Base-by-base conservation (phyloP, 345 rosid genomes). In the Linum usitatissimum region DNA sequence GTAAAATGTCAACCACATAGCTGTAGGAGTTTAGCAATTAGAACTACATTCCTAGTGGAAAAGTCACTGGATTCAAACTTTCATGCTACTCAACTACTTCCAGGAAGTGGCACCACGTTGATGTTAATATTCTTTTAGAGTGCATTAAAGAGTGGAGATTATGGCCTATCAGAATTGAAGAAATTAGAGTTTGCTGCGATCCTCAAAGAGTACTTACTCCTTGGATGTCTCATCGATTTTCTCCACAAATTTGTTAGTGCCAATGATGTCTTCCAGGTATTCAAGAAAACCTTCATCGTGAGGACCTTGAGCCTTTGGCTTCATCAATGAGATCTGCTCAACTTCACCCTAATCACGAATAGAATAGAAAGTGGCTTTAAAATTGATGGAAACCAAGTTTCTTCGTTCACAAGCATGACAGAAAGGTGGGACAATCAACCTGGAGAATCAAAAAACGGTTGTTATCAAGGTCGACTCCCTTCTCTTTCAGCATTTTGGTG, bases 281-380 rank as follows among this genome's bases (percentile, higher is more conserved):
- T 93, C 99, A 21, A 93, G 92, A 77, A 90, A 93, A 68, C 99
- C 99, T 79, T 93, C 99, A 75, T 93, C 99, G 74, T 90, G 97
- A 14, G 87, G 96, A 66, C 96, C 95, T 77, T 93, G 97, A 68
- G 94, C 84, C 73, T 93, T 93, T 6, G 97, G 97, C 73, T 87
- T 93, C 99, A 93, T 93, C 69, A 93, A 79, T 31, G 99, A 93
- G 78, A 93, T 93, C 79, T 93, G 99, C 79, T 93, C 99, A 13
- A 93, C 99, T 78, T 93, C 99, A 66, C 99, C 99, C 99, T 93
- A 78, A 67, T 49, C 68, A 68, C 66, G 70, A 59, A 55, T 57
- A 67, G 70, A 59, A 55, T 57, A 71, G 57, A 57, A 68, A 36
- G 57, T 57, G 67, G 53, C 15, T 30, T 53, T 59, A 66, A 21